These are phyloP conservation scores for Xylaria sp. DNA, from an alignment of 2,329 filamentous ascomycete genomes.

Conservation along the genomic window DNA sequence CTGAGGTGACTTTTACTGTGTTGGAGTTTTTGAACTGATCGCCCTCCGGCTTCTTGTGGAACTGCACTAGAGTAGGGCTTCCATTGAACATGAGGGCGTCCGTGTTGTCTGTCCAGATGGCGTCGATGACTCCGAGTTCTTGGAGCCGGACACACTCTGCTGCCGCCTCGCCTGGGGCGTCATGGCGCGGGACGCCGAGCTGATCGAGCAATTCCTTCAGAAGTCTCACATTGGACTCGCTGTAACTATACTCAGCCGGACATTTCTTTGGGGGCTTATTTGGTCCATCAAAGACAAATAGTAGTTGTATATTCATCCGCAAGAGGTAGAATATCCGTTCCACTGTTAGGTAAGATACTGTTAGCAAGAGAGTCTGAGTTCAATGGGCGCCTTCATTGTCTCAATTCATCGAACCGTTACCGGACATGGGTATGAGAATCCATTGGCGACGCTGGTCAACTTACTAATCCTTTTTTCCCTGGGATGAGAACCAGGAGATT, in stretches of 20 bases:
- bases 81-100: constrained; percentile 60
- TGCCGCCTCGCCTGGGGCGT: constrained; percentile 60
- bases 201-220: constrained; percentile 52
- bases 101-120: constrained; percentile 60
- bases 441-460: constrained; percentile 8
- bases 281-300: constrained; percentile 66
- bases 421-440: neutral
- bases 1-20: constrained; percentile 32
- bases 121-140: constrained; percentile 57
- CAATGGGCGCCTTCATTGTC: neutral
- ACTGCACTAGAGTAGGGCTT: constrained; percentile 54
- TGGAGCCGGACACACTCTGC: constrained; percentile 61
- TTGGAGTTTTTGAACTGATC: constrained; percentile 37
- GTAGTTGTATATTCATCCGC: constrained; percentile 55
- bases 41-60: constrained; percentile 37
- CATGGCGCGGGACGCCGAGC: constrained; percentile 56
- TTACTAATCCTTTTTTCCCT: constrained; percentile 41
- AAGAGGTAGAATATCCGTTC: constrained; percentile 58
- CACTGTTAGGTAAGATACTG: constrained; percentile 27
- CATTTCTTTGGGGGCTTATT: constrained; percentile 49
- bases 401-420: neutral
- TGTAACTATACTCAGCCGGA: constrained; percentile 48
- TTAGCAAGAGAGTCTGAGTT: constrained; percentile 14
- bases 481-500: constrained; percentile 40
- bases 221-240: constrained; percentile 49